phyloP scores from a whole-genome alignment of 176 grass and related monocot genomes.

The Triticum turgidum region DNA sequence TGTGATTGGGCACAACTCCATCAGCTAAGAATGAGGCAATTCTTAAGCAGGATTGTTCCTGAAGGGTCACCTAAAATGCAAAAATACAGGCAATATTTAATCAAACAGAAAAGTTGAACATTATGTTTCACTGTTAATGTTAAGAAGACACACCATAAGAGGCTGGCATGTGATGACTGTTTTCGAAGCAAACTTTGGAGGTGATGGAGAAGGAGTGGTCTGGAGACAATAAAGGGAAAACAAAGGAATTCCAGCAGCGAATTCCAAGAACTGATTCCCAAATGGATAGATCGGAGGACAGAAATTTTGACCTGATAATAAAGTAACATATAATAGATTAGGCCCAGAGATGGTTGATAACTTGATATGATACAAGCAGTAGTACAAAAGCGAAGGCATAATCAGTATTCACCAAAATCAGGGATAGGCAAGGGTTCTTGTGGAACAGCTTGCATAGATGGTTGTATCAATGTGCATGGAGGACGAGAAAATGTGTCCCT shows the following conservation, averaged over 20 bases:
- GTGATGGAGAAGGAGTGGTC: constrained; percentile 82
- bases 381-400: constrained; percentile 21
- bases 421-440: constrained; percentile 65
- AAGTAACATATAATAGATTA: constrained; percentile 25
- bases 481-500: constrained; percentile 98
- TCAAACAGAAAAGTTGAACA: constrained; percentile 26
- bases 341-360: constrained; percentile 15
- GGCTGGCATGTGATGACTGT: constrained; percentile 90
- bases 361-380: constrained; percentile 14
- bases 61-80: constrained; percentile 73
- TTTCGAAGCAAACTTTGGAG: constrained; percentile 95
- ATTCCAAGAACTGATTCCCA: constrained; percentile 71
- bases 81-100: constrained; percentile 30
- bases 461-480: constrained; percentile 96
- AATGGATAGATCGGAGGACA: constrained; percentile 91
- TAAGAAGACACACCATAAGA: constrained; percentile 58
- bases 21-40: constrained; percentile 96
- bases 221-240: constrained; percentile 96
- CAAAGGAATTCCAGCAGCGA: constrained; percentile 53
- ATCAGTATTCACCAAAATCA: constrained; percentile 68
- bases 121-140: constrained; percentile 18
- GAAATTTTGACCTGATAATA: constrained; percentile 83
- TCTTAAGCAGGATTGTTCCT: constrained; percentile 96
- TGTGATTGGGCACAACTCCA: constrained; percentile 68
- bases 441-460: constrained; percentile 71